Conservation (phyloP, 768 basidiomycete species). For the Boletus subparvulus region DNA sequence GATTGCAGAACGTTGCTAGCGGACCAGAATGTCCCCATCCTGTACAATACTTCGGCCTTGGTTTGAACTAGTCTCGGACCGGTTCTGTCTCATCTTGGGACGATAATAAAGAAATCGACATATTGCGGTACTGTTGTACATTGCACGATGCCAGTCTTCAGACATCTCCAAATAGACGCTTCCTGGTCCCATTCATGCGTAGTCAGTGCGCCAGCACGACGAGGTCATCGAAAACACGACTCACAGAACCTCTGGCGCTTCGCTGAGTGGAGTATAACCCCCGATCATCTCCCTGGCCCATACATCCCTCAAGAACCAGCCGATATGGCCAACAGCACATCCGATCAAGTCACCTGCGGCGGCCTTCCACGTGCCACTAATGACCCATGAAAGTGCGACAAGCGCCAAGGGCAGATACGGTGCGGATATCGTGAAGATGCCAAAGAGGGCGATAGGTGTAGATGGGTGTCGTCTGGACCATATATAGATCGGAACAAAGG, state of each 20-base stretch:
- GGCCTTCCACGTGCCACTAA: constrained; percentile 81
- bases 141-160: constrained; percentile 15
- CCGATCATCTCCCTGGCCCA: constrained; percentile 89
- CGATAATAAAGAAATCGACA: not conserved
- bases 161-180: constrained; percentile 63
- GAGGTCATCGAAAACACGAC: constrained; percentile 29
- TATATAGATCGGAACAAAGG: constrained; percentile 94
- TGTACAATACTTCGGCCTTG: too few species aligned
- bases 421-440: constrained; percentile 90
- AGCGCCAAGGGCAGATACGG: constrained; percentile 93
- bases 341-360: constrained; percentile 81
- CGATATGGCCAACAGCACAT: constrained; percentile 83
- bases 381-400: constrained; percentile 81
- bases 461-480: constrained; percentile 96
- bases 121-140: constrained; percentile 10
- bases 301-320: constrained; percentile 83
- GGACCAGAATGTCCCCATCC: too few species aligned
- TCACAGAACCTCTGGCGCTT: constrained; percentile 69
- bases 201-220: constrained; percentile 3
- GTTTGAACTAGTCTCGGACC: not conserved
- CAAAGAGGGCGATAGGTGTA: constrained; percentile 95
- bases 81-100: not conserved
- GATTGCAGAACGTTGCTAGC: too few species aligned
- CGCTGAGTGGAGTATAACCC: constrained; percentile 66
- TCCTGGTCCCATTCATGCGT: constrained; percentile 38